Evolutionary conservation across 2,329 filamentous ascomycete species (phyloP), one percentile per base, ranked within the genome.

Genomic region (Diaporthe batatas): DNA sequence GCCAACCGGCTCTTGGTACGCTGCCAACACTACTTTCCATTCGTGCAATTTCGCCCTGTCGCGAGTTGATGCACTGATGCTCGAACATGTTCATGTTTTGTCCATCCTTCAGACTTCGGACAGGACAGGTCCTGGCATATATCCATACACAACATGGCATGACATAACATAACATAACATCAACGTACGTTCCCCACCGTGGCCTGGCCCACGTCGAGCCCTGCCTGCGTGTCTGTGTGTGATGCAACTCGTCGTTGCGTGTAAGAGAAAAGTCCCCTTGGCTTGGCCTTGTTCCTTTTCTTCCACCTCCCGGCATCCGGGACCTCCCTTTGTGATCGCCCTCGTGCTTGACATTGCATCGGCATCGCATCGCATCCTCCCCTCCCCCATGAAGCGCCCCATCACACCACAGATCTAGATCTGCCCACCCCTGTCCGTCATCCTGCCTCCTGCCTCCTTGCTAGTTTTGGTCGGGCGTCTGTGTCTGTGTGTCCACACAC

Each of bases 351-450:
- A 64, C 58, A 64, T 64, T 62, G 44, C 36, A 49, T 64, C 25
- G 25, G 29, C 59, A 65, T 65, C 62, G 62, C 59, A 65, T 65
- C 44, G 62, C 44, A 65, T 47, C 44, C 2, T n/a, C n/a, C n/a
- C n/a, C n/a, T n/a, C n/a, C n/a, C n/a, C n/a, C n/a, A n/a, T n/a
- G n/a, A n/a, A n/a, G n/a, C 42, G 16, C 7, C 44, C 42, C 44
- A 47, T 65, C 44, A 51, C 62, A 65, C 62, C 62, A 65, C 44
- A 51, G 62, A 65, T 65, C 62, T 65, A 65, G 62, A 65, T 65
- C 62, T 51, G 5, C 21, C 44, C 25, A 36, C 44, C 62, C 62
- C 14, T n/a, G 62, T 36, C 57, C 57, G 1, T 12, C 29, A 12
- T 11, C 53, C 29, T 55, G 11, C 36, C 36, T 18, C 11, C n/a